Base-by-base conservation (phyloP, 2,329 filamentous ascomycete genomes). In the Trichoderma semiorbis region DNA sequence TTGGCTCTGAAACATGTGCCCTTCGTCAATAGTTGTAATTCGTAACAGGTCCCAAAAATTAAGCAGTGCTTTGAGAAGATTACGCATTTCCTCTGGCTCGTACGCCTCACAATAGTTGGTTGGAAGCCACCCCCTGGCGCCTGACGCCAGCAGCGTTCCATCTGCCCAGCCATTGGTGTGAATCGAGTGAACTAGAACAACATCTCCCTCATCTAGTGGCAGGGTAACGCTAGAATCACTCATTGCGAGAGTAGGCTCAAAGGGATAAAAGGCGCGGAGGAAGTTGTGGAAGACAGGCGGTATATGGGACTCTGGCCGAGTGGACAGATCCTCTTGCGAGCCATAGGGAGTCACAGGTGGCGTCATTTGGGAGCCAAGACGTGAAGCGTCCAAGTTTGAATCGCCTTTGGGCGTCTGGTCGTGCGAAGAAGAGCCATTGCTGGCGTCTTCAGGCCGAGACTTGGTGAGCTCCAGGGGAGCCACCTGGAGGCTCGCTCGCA, bases 91-190 rank as follows among this genome's bases (percentile, higher is more conserved):
- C 26, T 94, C 89, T 60, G 95, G 94, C 75, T 98, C 93, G 80
- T 98, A 99, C 11, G 93, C 88, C 79, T 98, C 95, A 84, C 96
- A 99, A 81, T 98, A 99, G 81, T 99, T 99, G 10, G 96, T 99
- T 3, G 96, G 96, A 73, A 99, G 85, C 96, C 96, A 99, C 74
- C 96, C 96, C 76, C 96, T 89, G 65, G 92, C 92, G 30, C 95
- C 95, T 3, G 94, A 93, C 28, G 92, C 88, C 73, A 99, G 84
- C 53, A 98, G 85, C 1, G 96, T 99, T 66, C 96, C 96, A 80
- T 99, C 96, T 36, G 96, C 96, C 96, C 96, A 99, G 76, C 96
- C 96, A 83, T 98, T 99, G 73, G 94, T 96, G 81, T 99, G 96
- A 75, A 98, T 93, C 5, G 96, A 98, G 81, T 99, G 96, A 26